Evolutionary conservation across 2,329 filamentous ascomycete genomes (phyloP).

Genomic region (Fusarium longipes): DNA sequence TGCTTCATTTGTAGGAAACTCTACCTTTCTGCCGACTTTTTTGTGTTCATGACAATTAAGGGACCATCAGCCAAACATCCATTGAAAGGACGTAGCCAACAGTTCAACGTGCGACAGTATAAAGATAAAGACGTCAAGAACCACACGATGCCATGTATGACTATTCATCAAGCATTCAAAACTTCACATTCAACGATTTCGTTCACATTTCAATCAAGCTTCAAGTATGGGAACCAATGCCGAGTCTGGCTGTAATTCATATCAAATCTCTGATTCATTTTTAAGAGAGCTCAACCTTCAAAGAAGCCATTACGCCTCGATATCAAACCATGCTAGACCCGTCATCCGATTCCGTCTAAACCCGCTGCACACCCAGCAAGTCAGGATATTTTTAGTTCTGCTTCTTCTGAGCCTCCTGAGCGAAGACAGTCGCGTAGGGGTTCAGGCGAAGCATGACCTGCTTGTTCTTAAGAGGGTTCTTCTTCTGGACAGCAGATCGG

Average conservation of each 20-base stretch:
- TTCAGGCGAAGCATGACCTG: constrained; percentile 98
- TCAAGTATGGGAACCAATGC: constrained; percentile 29
- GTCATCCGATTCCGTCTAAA: constrained; percentile 43
- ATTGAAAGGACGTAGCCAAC: too few species aligned
- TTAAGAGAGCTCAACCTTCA: constrained; percentile 51
- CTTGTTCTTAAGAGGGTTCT: constrained; percentile 99
- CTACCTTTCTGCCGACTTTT: too few species aligned
- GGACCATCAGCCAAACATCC: too few species aligned
- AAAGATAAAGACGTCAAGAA: too few species aligned
- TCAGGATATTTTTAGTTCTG: constrained; percentile 50
- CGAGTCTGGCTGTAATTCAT: constrained; percentile 45
- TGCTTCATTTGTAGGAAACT: too few species aligned
- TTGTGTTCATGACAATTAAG: too few species aligned
- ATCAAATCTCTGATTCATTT: constrained; percentile 52
- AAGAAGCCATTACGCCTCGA: constrained; percentile 54
- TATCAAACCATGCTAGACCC: constrained; percentile 52
- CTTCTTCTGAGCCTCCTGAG: constrained; percentile 69
- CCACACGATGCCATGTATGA: too few species aligned
- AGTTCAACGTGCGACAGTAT: too few species aligned
- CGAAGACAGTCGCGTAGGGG: constrained; percentile 93
- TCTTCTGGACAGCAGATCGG: constrained; percentile 94
- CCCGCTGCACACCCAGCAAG: constrained; percentile 56
- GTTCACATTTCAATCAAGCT: constrained; percentile 4
- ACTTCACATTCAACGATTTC: constrained; percentile 3
- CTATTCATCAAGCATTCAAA: too few species aligned